Base-by-base conservation (phyloP, 2,329 filamentous ascomycete genomes). In the Grosmannia penicillata region DNA sequence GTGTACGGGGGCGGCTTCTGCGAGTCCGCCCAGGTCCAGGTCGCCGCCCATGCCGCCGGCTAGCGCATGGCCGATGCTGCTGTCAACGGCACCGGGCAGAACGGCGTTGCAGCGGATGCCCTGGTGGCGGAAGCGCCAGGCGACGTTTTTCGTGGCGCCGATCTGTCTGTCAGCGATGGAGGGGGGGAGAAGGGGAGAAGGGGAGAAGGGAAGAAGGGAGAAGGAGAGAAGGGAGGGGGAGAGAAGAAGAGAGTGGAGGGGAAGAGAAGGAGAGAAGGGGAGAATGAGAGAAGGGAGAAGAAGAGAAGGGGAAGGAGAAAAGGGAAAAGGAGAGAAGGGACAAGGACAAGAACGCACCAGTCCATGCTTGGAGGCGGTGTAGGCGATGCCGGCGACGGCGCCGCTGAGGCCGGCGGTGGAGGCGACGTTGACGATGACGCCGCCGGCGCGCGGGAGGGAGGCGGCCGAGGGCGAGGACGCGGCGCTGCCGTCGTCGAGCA, bases 351-450 rank as follows among this genome's bases (percentile, higher is more conserved):
- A n/a, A n/a, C 56, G 38, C 41, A 61, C 56, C 27, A 65, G 49
- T 0, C 57, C 53, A 32, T 55, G 54, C 42, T 56, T 56, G n/a
- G 51, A 54, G 1, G 54, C 53, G 7, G 50, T 49, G 28, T 56
- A 56, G 4, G 56, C 56, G 10, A 54, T 51, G 39, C 52, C 51
- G 11, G 51, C 54, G 4, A 51, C 53, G 4, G 56, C 56, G 4
- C 62, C 63, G 18, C 51, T 54, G 9, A 62, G 39, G 1, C 65
- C 64, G 22, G 61, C 58, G 11, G 65, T 58, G 40, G 61, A 64
- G 14, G 60, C 51, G 8, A 61, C 62, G 48, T 65, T 69, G 40
- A 70, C 61, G 21, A 71, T 66, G 43, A 62, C 65, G 0, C 62
- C 63, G 1, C 56, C 53, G 13, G 17, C n/a, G n/a, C n/a, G 17